A percentile compares a stretch with the other conserved stretches of the same genome.
Conservation (phyloP, 108 stramenopile genomes). For the Cyclotella distinguenda region DNA sequence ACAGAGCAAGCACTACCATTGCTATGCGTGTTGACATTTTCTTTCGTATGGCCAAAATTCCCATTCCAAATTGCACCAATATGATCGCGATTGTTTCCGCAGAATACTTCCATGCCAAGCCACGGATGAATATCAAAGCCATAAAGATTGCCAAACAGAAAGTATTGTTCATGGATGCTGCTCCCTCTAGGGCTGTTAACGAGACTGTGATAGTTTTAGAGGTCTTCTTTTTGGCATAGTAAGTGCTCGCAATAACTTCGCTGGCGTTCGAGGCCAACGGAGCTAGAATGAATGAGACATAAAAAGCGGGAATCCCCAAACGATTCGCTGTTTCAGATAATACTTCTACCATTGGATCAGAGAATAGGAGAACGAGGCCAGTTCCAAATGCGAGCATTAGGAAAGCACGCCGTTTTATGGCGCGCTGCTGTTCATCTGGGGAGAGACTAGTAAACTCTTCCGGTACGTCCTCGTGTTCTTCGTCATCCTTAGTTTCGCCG, state of each 20-base stretch:
- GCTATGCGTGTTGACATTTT: conserved; percentile 45
- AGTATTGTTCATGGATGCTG: conserved; percentile 99
- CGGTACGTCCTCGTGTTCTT: conserved; percentile 79
- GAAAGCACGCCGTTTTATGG: conserved; percentile 86
- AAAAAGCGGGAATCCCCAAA: conserved; percentile 79
- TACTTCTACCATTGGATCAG: conserved; percentile 98
- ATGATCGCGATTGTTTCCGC: conserved; percentile 95
- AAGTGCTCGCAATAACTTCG: conserved; percentile 92
- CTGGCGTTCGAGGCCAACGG: conserved; percentile 95
- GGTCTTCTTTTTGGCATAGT: conserved; percentile 94
- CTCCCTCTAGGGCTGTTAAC: conserved; percentile 87
- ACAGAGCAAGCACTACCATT: conserved; percentile 65
- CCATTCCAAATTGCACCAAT: conserved; percentile 85
- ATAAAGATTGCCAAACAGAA: conserved; percentile 95
- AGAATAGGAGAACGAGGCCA: conserved; percentile 85
- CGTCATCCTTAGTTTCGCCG: conserved; percentile 45
- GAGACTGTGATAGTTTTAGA: conserved; percentile 91
- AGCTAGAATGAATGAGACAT: conserved; percentile 96
- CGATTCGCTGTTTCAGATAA: conserved; percentile 87
- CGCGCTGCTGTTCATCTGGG: conserved; percentile 85
- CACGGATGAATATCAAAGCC: conserved; percentile 87
- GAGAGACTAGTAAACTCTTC: conserved; percentile 66
- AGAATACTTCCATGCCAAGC: conserved; percentile 94
- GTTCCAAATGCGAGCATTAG: conserved; percentile 86
- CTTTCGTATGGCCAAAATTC: conserved; percentile 44